phyloP scores from a whole-genome alignment of 371 early-diverging fungal species.

The Rhizopus stolonifer region DNA sequence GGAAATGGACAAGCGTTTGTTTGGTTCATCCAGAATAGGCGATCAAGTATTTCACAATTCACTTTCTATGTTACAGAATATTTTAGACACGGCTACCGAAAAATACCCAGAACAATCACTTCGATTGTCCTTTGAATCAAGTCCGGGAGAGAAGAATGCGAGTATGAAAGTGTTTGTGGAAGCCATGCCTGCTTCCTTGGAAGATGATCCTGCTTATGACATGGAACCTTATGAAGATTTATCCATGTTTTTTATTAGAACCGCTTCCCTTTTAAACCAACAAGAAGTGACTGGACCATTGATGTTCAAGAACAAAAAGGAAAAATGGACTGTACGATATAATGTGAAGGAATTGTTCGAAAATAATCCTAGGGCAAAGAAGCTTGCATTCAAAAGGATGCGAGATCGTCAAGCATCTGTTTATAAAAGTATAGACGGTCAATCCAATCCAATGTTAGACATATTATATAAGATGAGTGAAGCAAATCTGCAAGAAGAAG shows the following conservation, averaged over 20 bases:
- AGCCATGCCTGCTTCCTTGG: slow-evolving; percentile 18
- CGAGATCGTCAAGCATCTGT: slow-evolving; percentile 23
- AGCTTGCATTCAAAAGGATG: slow-evolving; percentile 13
- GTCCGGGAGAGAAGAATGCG: slow-evolving; percentile 11
- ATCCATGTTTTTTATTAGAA: slow-evolving; percentile 20
- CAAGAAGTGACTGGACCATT: slow-evolving; percentile 13
- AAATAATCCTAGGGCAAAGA: neutral
- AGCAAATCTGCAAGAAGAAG: neutral
- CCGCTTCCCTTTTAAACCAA: slow-evolving; percentile 29
- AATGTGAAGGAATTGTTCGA: neutral
- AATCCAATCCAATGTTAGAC: slow-evolving; percentile 9
- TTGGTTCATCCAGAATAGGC: slow-evolving; percentile 74
- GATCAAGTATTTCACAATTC: slow-evolving; percentile 69
- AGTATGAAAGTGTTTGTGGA: slow-evolving; percentile 48
- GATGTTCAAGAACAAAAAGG: slow-evolving; percentile 5
- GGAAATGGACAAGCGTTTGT: slow-evolving; percentile 86
- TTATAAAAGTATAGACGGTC: neutral
- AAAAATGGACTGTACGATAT: slow-evolving; percentile 28
- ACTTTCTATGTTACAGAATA: slow-evolving; percentile 58
- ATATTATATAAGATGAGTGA: slow-evolving; percentile 19
- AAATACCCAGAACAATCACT: slow-evolving; percentile 60
- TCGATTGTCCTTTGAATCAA: slow-evolving; percentile 44
- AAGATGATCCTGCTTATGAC: neutral
- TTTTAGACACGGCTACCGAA: slow-evolving; percentile 64
- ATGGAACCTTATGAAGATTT: slow-evolving; percentile 22